These are phyloP conservation scores for Medicago arabica DNA, from an alignment of 306 rosid species.

Conservation along the genomic window DNA sequence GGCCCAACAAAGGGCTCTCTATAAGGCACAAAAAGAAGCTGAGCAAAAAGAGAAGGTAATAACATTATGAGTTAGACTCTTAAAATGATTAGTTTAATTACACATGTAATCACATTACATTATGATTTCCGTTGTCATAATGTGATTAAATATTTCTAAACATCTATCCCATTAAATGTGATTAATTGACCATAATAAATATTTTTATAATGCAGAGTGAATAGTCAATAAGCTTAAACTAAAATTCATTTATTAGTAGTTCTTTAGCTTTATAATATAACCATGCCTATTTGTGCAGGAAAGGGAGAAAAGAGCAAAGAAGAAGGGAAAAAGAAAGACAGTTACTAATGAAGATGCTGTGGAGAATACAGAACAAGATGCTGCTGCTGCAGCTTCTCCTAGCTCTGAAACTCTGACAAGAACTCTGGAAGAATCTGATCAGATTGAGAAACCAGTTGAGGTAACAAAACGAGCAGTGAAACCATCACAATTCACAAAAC, in stretches of 20 bases:
- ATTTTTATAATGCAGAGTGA: neutral
- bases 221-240: neutral
- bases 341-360: slow-evolving; percentile 43
- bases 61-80: slow-evolving; percentile 5
- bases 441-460: slow-evolving; percentile 50
- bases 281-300: slow-evolving; percentile 53
- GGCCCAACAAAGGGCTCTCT: slow-evolving; percentile 74
- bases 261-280: slow-evolving; percentile 34
- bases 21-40: slow-evolving; percentile 82
- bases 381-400: slow-evolving; percentile 48
- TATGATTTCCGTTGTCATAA: too few relatives aligned
- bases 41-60: slow-evolving; percentile 86
- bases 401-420: slow-evolving; percentile 46
- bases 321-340: slow-evolving; percentile 76
- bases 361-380: slow-evolving; percentile 51
- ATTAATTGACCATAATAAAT: neutral
- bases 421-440: slow-evolving; percentile 48
- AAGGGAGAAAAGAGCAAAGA: slow-evolving; percentile 72
- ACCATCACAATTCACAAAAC: slow-evolving; percentile 58
- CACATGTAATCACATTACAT: neutral
- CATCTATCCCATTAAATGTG: neutral
- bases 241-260: neutral
- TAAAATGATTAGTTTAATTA: neutral
- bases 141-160: neutral
- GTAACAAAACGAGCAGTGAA: slow-evolving; percentile 57